phyloP scores from a whole-genome alignment of 176 grass and related monocot species.

The Metroxylon sagu region DNA sequence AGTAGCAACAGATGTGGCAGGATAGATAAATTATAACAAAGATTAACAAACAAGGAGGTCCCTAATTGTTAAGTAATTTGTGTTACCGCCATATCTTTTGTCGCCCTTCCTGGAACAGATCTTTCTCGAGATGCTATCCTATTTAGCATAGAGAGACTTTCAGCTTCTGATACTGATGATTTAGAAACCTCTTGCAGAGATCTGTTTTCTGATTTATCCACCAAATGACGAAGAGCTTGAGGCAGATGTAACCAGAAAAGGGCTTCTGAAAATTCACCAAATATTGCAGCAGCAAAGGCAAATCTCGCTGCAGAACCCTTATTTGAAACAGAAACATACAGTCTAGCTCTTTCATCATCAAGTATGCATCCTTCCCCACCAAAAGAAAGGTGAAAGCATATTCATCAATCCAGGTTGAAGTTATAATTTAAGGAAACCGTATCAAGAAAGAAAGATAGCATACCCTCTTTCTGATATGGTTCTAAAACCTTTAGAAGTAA shows the following conservation, averaged over 20 bases:
- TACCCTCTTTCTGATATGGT: conserved; percentile 90
- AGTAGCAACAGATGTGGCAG: too few relatives aligned
- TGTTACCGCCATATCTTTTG: conserved; percentile 36
- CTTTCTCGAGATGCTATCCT: conserved; percentile 55
- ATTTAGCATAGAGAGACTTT: conserved; percentile 44
- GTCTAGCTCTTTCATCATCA: conserved; percentile 77
- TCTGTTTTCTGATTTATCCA: conserved; percentile 62
- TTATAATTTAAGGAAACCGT: neutral
- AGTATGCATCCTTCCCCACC: conserved; percentile 66
- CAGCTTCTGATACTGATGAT: conserved; percentile 32
- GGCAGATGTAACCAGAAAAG: conserved; percentile 94
- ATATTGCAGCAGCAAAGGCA: conserved; percentile 87
- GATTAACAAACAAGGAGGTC: conserved; percentile 10
- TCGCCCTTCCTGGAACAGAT: conserved; percentile 27
- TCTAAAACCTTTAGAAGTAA: conserved; percentile 92
- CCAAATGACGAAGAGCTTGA: conserved; percentile 60
- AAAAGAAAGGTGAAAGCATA: conserved; percentile 21
- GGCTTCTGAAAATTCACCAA: conserved; percentile 79
- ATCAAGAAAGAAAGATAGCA: conserved; percentile 5
- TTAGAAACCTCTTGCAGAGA: conserved; percentile 38
- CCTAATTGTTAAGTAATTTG: conserved; percentile 11
- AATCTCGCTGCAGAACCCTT: conserved; percentile 70
- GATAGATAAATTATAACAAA: too few relatives aligned
- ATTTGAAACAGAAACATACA: conserved; percentile 68
- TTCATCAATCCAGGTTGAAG: conserved; percentile 9